These are phyloP conservation scores for Diaporthe capsici DNA, from an alignment of 2,329 filamentous ascomycete species.

Conservation along the genomic window DNA sequence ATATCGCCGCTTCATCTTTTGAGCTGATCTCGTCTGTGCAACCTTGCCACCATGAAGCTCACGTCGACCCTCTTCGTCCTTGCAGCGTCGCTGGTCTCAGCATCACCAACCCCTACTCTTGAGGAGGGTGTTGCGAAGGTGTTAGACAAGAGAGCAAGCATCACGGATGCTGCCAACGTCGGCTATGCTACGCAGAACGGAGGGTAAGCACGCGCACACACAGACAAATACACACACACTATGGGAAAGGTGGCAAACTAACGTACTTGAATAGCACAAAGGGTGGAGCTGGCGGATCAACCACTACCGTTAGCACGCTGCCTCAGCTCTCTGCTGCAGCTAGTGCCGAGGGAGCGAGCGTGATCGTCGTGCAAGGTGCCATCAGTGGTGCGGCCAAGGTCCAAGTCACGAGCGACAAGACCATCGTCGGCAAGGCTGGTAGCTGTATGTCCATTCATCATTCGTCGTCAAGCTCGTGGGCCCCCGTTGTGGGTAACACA, in stretches of 20 bases:
- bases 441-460: conserved; percentile 20
- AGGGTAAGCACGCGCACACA: conserved; percentile 45
- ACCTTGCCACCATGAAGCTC: conserved; percentile 1
- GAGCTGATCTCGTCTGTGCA: not conserved
- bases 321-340: conserved; percentile 61
- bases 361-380: conserved; percentile 54
- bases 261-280: conserved; percentile 51
- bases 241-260: not conserved
- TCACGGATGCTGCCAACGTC: conserved; percentile 47
- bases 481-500: not conserved
- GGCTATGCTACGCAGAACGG: conserved; percentile 64
- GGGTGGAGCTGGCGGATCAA: conserved; percentile 62
- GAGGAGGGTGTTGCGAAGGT: conserved; percentile 33
- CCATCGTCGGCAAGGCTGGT: conserved; percentile 54
- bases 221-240: not conserved
- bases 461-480: not conserved
- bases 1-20: no score
- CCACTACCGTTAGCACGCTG: conserved; percentile 62
- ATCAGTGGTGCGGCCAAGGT: conserved; percentile 56
- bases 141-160: conserved; percentile 42
- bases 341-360: conserved; percentile 48
- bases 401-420: conserved; percentile 59
- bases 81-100: conserved; percentile 21
- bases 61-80: not conserved
- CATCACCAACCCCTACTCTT: conserved; percentile 41